phyloP scores from a whole-genome alignment of 371 early-diverging fungal species.

The Umbelopsis sp. region DNA sequence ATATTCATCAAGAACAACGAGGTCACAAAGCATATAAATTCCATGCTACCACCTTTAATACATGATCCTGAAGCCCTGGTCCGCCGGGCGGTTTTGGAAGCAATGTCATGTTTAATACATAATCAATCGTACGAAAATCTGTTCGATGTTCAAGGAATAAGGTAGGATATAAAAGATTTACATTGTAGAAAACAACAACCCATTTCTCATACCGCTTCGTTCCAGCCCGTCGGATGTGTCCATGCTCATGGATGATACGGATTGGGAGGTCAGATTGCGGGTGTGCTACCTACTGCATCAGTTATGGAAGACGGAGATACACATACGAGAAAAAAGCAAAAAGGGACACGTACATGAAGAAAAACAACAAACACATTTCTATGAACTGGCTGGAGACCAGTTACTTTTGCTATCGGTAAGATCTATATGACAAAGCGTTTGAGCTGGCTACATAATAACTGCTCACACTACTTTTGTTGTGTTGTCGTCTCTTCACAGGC shows the following conservation, averaged over 20 bases:
- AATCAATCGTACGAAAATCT: conserved; percentile 49
- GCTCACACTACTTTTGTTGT: background rate
- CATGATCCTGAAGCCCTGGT: conserved; percentile 66
- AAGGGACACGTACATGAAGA: background rate
- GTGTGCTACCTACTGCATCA: conserved; percentile 52
- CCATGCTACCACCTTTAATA: conserved; percentile 47
- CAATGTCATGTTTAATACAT: conserved; percentile 53
- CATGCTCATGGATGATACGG: conserved; percentile 55
- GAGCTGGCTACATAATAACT: background rate
- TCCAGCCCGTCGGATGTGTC: conserved; percentile 24
- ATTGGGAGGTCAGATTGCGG: conserved; percentile 58
- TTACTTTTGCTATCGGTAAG: conserved; percentile 3
- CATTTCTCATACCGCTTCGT: background rate
- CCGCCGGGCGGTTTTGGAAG: conserved; percentile 59
- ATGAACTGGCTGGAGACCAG: background rate
- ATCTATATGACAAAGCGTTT: background rate
- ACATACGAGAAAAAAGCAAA: conserved; percentile 34
- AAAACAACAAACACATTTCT: background rate
- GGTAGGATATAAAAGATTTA: background rate
- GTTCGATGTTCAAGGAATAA: background rate
- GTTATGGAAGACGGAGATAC: conserved; percentile 51
- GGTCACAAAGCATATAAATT: conserved; percentile 28
- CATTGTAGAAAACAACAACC: background rate
- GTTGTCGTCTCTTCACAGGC: background rate
- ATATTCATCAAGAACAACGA: conserved; percentile 41